A percentile compares a stretch with the other conserved stretches of the same genome.
These are phyloP conservation scores for Rosa persica DNA, from an alignment of 306 rosid genomes.

Conservation along the genomic window DNA sequence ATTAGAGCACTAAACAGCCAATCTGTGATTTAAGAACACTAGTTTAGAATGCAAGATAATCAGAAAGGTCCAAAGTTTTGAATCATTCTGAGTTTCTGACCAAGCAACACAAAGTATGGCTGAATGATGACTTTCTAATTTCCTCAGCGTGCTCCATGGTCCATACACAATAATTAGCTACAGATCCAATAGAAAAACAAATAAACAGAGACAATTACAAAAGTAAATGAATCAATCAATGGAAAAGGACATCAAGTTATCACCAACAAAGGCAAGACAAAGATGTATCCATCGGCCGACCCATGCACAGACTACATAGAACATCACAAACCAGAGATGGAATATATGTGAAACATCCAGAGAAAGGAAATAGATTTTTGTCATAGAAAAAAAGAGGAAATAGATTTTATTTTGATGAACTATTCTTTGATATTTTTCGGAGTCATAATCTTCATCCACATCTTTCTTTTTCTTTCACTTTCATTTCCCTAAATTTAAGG, in stretches of 20 bases:
- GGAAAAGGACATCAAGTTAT: neutral
- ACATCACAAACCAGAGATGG: constrained; percentile 1
- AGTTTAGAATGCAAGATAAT: neutral
- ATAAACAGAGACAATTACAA: neutral
- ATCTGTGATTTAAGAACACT: neutral
- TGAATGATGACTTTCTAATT: neutral
- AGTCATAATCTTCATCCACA: neutral
- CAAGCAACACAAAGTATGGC: neutral
- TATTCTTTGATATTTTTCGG: neutral
- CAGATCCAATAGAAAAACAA: neutral
- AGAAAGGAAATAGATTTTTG: neutral
- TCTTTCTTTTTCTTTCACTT: neutral
- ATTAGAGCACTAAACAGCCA: neutral
- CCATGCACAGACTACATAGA: neutral
- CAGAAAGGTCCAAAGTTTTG: neutral
- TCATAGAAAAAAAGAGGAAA: neutral
- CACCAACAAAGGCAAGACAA: constrained; percentile 11
- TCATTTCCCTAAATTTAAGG: neutral
- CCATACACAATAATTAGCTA: neutral
- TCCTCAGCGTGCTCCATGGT: neutral
- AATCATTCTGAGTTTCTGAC: neutral
- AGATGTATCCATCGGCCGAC: neutral
- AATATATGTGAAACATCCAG: constrained; percentile 2
- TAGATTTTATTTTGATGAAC: neutral
- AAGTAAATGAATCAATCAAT: neutral